A percentile compares a stretch with the other conserved stretches of the same genome.
Evolutionary conservation across 2,329 filamentous ascomycete species (phyloP).

Genomic region (Atkinsonella hypoxylon): DNA sequence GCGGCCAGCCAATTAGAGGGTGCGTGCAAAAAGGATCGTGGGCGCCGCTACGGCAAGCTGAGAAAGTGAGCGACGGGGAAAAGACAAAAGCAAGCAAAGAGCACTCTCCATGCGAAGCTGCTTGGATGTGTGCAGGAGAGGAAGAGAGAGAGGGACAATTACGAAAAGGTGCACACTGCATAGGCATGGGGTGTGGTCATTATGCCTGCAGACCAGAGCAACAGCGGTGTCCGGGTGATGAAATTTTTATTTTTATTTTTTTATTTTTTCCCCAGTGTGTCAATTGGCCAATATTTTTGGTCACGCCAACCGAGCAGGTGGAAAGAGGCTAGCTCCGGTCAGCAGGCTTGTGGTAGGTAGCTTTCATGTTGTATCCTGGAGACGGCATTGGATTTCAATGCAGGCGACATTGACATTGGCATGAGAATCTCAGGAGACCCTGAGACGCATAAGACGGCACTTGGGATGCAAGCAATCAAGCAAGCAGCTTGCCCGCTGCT

Average conservation of each 20-base stretch:
- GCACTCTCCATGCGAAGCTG: background rate
- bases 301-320: background rate
- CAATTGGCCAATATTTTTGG: background rate
- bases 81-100: background rate
- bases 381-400: too few species aligned
- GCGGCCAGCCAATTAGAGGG: background rate
- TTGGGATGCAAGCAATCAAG: too few species aligned
- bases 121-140: background rate
- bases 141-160: background rate
- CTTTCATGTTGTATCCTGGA: too few species aligned
- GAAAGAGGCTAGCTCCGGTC: too few species aligned
- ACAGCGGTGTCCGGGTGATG: background rate
- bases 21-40: conserved; percentile 2
- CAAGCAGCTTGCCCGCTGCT: background rate
- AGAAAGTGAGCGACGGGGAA: background rate
- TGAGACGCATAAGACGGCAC: too few species aligned
- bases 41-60: background rate
- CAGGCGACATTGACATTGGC: too few species aligned
- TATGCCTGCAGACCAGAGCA: background rate
- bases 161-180: background rate
- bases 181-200: background rate
- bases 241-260: background rate
- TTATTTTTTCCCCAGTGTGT: background rate
- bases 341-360: background rate
- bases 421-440: too few species aligned